phyloP scores from a whole-genome alignment of 2,329 filamentous ascomycete genomes.

The Fusarium domesticum region DNA sequence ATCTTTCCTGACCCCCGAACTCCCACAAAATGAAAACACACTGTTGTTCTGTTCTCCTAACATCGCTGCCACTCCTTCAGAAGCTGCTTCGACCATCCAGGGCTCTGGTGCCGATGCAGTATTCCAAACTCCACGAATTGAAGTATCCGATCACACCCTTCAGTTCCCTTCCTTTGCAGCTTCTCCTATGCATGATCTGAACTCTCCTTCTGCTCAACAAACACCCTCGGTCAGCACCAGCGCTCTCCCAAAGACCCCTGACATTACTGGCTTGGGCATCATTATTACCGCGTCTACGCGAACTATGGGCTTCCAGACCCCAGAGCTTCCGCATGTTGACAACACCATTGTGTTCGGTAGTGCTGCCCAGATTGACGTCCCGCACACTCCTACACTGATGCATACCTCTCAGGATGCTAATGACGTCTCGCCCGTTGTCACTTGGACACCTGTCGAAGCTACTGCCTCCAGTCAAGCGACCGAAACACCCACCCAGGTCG shows the following conservation, averaged over 20 bases:
- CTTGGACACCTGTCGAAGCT: background rate
- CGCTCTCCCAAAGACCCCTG: constrained; percentile 4
- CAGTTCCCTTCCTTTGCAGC: background rate
- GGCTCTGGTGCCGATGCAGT: too few species aligned
- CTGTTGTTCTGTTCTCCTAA: constrained; percentile 1
- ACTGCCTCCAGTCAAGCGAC: too few species aligned
- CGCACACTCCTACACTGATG: constrained; percentile 1
- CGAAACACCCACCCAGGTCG: too few species aligned
- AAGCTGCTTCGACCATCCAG: too few species aligned
- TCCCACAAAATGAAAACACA: constrained; percentile 9
- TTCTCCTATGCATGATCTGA: background rate
- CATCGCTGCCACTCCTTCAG: background rate
- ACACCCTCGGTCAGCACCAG: constrained; percentile 1
- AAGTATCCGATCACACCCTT: constrained; percentile 6
- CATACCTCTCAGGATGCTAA: too few species aligned
- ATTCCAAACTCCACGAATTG: constrained; percentile 9
- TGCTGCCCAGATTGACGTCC: background rate
- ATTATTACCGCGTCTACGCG: background rate
- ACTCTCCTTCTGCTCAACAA: background rate
- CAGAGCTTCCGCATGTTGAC: constrained; percentile 6
- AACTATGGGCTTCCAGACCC: constrained; percentile 5
- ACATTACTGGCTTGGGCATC: constrained; percentile 5
- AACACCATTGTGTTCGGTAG: constrained; percentile 8
- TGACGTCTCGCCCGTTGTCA: background rate
- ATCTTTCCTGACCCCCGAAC: constrained; percentile 8